Evolutionary conservation across 2,329 filamentous ascomycete genomes (phyloP).

Genomic region (Lachnellula willkommii): DNA sequence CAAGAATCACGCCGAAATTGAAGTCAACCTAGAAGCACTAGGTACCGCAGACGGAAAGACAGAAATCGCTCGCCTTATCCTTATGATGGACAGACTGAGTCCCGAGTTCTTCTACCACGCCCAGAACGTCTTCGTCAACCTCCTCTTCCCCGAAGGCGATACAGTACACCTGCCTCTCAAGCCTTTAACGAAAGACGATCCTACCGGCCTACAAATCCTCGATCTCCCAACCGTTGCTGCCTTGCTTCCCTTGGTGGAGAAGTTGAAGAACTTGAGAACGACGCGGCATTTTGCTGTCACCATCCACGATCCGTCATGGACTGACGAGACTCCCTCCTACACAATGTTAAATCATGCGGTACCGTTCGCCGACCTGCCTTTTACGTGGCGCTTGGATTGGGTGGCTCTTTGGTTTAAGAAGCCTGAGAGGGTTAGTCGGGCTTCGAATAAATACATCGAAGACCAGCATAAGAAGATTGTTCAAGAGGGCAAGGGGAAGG

Average conservation of each 20-base stretch:
- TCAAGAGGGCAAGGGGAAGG: too few species aligned
- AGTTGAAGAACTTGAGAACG: too few species aligned
- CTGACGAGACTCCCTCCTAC: too few species aligned
- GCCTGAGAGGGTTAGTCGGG: background rate
- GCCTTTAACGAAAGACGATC: background rate
- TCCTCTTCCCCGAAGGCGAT: constrained; percentile 11
- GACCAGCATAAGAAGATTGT: background rate
- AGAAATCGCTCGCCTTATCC: constrained; percentile 5
- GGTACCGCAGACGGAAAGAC: background rate
- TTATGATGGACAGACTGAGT: constrained; percentile 13
- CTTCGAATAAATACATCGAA: background rate
- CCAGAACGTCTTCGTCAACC: constrained; percentile 13
- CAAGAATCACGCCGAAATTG: background rate
- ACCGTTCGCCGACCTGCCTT: background rate
- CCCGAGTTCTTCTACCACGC: constrained; percentile 8
- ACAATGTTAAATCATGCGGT: background rate
- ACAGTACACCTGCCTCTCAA: background rate
- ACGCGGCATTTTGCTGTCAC: too few species aligned
- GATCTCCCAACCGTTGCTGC: too few species aligned
- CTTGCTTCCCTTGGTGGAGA: too few species aligned
- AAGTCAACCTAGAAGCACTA: background rate
- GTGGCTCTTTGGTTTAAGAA: background rate
- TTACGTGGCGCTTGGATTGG: background rate
- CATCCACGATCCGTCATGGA: too few species aligned
- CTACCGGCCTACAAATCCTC: background rate